A percentile compares a stretch with the other conserved stretches of the same genome.
These are phyloP conservation scores for Dictyostelium capitatum DNA, from an alignment of 78 protist genomes.

Conservation along the genomic window DNA sequence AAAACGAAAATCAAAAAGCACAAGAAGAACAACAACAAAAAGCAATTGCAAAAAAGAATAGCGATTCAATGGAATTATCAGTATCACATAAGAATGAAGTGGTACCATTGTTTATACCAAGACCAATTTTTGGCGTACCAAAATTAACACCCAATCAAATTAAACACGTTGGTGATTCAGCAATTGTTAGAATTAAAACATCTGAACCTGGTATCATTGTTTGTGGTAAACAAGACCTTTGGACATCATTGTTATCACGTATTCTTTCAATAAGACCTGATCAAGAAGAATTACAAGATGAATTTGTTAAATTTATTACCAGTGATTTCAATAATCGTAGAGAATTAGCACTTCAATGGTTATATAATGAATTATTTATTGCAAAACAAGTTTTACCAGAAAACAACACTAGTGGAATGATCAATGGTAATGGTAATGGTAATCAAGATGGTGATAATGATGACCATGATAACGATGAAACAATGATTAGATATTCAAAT, in stretches of 20 bases:
- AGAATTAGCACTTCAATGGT: slow-evolving; percentile 69
- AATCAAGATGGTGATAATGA: neutral
- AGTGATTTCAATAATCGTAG: slow-evolving; percentile 24
- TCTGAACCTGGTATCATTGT: slow-evolving; percentile 29
- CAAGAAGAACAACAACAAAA: slow-evolving; percentile 1
- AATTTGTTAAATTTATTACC: slow-evolving; percentile 20
- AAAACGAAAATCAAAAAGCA: slow-evolving; percentile 23
- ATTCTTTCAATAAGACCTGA: slow-evolving; percentile 22
- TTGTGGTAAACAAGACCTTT: slow-evolving; percentile 31
- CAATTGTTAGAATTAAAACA: slow-evolving; percentile 14
- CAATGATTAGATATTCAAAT: slow-evolving; percentile 27
- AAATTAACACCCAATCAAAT: neutral
- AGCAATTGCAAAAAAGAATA: neutral
- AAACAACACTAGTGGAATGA: neutral
- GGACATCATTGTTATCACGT: slow-evolving; percentile 41
- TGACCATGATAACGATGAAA: neutral
- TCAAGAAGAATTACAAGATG: neutral
- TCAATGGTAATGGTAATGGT: neutral
- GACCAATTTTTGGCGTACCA: slow-evolving; percentile 31
- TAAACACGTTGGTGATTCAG: neutral
- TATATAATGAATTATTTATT: slow-evolving; percentile 44
- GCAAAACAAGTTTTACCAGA: neutral
- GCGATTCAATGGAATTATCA: neutral
- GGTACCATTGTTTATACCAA: neutral
- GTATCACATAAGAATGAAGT: neutral